Conservation (phyloP, 1,284 basidiomycete genomes). For the Irpex sp. region DNA sequence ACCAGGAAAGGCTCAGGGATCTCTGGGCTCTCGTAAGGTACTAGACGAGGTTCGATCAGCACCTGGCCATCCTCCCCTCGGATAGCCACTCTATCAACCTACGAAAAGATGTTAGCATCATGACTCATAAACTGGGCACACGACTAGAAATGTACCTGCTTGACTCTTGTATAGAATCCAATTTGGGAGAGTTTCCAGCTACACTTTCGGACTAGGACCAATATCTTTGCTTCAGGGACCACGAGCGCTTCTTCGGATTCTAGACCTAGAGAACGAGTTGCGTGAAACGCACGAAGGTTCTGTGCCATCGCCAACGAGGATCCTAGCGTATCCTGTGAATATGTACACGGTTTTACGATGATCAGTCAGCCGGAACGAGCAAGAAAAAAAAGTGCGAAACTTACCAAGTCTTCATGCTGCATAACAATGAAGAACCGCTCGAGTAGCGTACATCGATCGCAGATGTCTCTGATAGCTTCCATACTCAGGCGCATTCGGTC, state of each 20-base stretch:
- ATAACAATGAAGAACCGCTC: constrained; percentile 61
- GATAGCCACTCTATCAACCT: constrained; percentile 46
- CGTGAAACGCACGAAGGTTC: constrained; percentile 44
- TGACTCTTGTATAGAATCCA: constrained; percentile 39
- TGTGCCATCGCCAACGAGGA: constrained; percentile 30
- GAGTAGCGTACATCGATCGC: constrained; percentile 45
- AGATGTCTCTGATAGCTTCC: constrained; percentile 49
- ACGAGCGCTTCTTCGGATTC: constrained; percentile 23
- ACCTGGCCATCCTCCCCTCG: constrained; percentile 35
- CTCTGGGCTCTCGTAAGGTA: constrained; percentile 57
- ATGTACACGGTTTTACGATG: background rate
- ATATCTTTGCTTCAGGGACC: constrained; percentile 19
- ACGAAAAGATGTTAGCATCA: background rate
- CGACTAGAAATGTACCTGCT: constrained; percentile 38
- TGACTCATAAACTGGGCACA: background rate
- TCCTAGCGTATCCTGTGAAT: constrained; percentile 34
- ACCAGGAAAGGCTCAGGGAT: constrained; percentile 73
- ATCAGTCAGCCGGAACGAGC: constrained; percentile 8
- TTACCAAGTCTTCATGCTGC: constrained; percentile 44
- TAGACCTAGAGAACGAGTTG: constrained; percentile 44
- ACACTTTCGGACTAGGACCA: constrained; percentile 27
- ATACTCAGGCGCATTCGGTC: constrained; percentile 57
- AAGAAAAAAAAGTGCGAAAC: constrained; percentile 14
- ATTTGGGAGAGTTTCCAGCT: constrained; percentile 29
- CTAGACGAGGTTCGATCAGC: constrained; percentile 36